Base-by-base conservation (phyloP, 305 asterid species). In the Solanum hybrid region DNA sequence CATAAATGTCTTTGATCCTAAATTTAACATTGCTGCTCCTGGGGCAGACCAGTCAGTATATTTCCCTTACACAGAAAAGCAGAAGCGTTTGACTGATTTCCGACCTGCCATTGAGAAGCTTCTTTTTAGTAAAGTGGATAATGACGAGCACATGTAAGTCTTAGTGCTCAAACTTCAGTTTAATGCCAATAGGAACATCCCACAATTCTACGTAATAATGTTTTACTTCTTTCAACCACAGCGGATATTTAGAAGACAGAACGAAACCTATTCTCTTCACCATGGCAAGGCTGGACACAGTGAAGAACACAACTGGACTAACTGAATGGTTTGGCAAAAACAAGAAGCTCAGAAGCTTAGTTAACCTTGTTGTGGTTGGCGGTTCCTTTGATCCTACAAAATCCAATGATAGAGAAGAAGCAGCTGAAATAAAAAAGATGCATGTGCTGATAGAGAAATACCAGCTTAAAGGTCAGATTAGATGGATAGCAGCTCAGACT, bases 401-500 rank as follows among this genome's bases (percentile, higher is more conserved):
- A 93, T 97, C 99, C 71, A 95, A 96, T 87, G 99, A 97, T 89
- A 93, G 98, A 92, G 99, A 97, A 93, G 99, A 97, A 91, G 94
- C 93, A 29, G 91, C 96, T 2, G 99, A 97, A 90, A 96, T 97
- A 10, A 92, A 85, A 90, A 97, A 96, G 91, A 97, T 96, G 98
- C 99, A 97, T 89, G 40, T 6, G 20, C 85, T 97, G 86, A 96
- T 96, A 8, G 96, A 94, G 76, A 95, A 93, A 89, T 95, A 97
- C 91, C 92, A 95, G 85, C 97, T 97, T 33, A 94, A 94, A 89
- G 98, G 99, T 35, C 97, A 96, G 89, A 94, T 95, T 22, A 95
- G 99, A 92, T 97, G 99, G 99, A 96, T 97, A 76, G 97, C 95
- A 40, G 99, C 99, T 33, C 99, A 96, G 87, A 95, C 98, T 9